phyloP scores from a whole-genome alignment of 176 grass and related monocot genomes.

The Areca catechu region DNA sequence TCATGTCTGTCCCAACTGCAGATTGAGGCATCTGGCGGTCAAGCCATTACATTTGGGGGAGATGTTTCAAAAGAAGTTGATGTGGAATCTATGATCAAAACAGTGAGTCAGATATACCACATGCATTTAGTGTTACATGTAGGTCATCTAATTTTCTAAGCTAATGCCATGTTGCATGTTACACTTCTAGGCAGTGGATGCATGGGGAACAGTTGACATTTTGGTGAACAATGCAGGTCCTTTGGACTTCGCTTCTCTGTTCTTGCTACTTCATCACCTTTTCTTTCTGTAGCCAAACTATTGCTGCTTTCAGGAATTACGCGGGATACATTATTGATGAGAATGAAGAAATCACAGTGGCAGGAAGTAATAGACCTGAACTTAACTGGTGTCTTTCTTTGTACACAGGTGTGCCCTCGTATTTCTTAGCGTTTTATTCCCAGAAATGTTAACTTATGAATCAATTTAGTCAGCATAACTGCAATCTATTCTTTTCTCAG shows the following conservation, averaged over 20 bases:
- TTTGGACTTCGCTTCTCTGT: constrained; percentile 1
- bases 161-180: constrained; percentile 7
- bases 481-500: constrained; percentile 32
- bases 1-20: constrained; percentile 8
- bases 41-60: constrained; percentile 83
- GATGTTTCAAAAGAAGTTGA: constrained; percentile 97
- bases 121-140: too few species aligned
- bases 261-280: constrained; percentile 1
- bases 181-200: constrained; percentile 59
- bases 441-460: background rate
- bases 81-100: constrained; percentile 96
- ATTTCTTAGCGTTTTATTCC: background rate
- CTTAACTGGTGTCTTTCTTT: constrained; percentile 92
- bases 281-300: constrained; percentile 4
- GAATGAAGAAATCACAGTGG: constrained; percentile 99
- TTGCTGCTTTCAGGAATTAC: constrained; percentile 70
- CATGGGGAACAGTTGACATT: constrained; percentile 91
- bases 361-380: constrained; percentile 97
- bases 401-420: constrained; percentile 55
- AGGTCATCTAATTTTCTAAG: constrained; percentile 13
- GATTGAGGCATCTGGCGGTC: constrained; percentile 81
- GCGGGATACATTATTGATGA: constrained; percentile 86
- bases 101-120: constrained; percentile 32
- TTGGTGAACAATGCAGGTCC: constrained; percentile 96
- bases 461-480: constrained; percentile 17